Evolutionary conservation across 225 moss, liverwort and hornwort species (phyloP).

Genomic region (Bryum argenteum): DNA sequence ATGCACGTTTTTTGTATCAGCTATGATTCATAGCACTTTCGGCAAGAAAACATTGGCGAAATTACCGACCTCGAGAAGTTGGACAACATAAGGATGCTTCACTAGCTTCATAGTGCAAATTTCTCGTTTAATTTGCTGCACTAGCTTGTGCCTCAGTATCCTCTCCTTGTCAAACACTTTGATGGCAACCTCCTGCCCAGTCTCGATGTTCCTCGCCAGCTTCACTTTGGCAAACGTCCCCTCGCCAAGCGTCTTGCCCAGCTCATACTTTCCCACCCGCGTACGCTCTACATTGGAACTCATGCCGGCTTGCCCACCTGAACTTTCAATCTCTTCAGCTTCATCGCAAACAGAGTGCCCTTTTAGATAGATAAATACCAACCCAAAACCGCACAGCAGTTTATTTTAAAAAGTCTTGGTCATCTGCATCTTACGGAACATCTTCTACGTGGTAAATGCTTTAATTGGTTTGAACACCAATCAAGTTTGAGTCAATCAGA

Average conservation of each 20-base stretch:
- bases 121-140: conserved; percentile 45
- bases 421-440: no score
- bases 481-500: no score
- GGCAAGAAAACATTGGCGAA: not conserved
- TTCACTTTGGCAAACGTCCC: conserved; percentile 47
- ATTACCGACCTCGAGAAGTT: conserved; percentile 34
- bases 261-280: conserved; percentile 38
- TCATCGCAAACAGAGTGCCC: no score
- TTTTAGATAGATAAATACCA: no score
- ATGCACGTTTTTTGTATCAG: not conserved
- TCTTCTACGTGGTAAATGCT: no score
- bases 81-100: conserved; percentile 41
- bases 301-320: conserved; percentile 16
- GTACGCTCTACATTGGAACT: conserved; percentile 12
- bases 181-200: conserved; percentile 37
- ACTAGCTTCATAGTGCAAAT: conserved; percentile 44
- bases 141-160: conserved; percentile 41
- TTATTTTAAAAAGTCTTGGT: no score
- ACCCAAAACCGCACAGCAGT: no score
- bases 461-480: no score
- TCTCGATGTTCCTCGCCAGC: conserved; percentile 33
- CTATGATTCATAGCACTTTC: not conserved
- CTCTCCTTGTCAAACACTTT: conserved; percentile 44
- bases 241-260: conserved; percentile 41
- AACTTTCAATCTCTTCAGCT: conserved; percentile 16